A percentile compares a stretch with the other conserved stretches of the same genome.
Conservation (phyloP, 768 basidiomycete genomes). For the Amanita pallidorosea region DNA sequence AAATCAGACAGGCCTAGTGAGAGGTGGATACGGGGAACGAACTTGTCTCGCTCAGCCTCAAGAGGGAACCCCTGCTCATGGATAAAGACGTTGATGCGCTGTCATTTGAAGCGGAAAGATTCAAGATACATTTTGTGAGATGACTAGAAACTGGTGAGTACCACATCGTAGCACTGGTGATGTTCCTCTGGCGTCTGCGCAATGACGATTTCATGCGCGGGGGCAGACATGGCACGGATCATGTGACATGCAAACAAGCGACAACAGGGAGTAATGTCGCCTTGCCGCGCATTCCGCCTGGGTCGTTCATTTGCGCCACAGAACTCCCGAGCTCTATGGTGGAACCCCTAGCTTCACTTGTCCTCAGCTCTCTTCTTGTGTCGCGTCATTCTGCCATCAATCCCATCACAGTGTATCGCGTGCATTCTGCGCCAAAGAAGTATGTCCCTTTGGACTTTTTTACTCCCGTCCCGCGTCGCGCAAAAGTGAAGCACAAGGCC, state of each 20-base stretch:
- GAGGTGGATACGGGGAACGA: slow-evolving; percentile 14
- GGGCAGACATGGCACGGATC: slow-evolving; percentile 9
- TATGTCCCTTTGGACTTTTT: slow-evolving; percentile 34
- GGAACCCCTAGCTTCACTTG: slow-evolving; percentile 48
- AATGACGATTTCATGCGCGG: slow-evolving; percentile 49
- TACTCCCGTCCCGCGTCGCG: slow-evolving; percentile 38
- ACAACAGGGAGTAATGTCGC: slow-evolving; percentile 1
- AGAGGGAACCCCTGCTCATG: slow-evolving; percentile 63
- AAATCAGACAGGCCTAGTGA: slow-evolving; percentile 3
- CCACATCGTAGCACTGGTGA: slow-evolving; percentile 59
- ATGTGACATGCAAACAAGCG: slow-evolving; percentile 4
- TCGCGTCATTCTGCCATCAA: slow-evolving; percentile 15
- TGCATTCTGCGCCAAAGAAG: slow-evolving; percentile 6
- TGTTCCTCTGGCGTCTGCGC: slow-evolving; percentile 35
- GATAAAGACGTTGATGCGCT: slow-evolving; percentile 49
- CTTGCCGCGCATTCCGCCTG: not conserved
- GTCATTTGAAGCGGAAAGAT: not conserved
- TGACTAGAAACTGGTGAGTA: slow-evolving; percentile 8
- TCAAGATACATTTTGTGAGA: not conserved
- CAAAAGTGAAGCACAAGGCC: slow-evolving; percentile 45
- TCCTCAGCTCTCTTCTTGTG: slow-evolving; percentile 37
- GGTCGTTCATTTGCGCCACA: not conserved
- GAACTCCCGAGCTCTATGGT: slow-evolving; percentile 31
- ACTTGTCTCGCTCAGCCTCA: slow-evolving; percentile 72
- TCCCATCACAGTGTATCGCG: not conserved